Conservation (phyloP, 2,329 filamentous ascomycete genomes). For the Ceratocystis papillata region DNA sequence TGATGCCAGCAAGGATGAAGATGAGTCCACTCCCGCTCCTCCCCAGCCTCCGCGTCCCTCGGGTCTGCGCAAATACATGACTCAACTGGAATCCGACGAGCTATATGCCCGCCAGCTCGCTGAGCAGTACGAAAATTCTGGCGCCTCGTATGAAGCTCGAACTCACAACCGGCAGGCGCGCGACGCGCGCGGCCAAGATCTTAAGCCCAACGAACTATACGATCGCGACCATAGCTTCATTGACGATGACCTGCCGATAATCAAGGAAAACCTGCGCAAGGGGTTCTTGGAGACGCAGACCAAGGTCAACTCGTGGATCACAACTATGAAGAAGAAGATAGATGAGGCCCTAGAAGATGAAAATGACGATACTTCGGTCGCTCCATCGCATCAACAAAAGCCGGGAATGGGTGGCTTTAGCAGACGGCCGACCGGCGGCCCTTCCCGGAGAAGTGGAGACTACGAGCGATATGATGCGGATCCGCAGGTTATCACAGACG, state of each 20-base stretch:
- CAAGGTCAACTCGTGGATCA: conserved; percentile 89
- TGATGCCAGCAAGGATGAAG: conserved; percentile 49
- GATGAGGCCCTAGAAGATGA: conserved; percentile 77
- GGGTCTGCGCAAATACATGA: conserved; percentile 49
- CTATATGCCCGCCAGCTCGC: conserved; percentile 84
- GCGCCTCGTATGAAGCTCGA: conserved; percentile 44
- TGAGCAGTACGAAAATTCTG: conserved; percentile 67
- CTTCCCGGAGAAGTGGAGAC: conserved; percentile 65
- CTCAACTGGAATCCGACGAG: conserved; percentile 83
- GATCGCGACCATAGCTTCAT: conserved; percentile 79
- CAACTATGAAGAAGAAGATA: conserved; percentile 80
- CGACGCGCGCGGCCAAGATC: conserved; percentile 33
- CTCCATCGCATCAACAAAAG: conserved; percentile 14
- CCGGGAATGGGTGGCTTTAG: conserved; percentile 28
- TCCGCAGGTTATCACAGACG: conserved; percentile 77
- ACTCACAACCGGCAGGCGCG: conserved; percentile 31
- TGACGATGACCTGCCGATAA: conserved; percentile 89
- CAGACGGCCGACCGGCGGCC: conserved; percentile 46
- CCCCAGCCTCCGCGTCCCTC: conserved; percentile 69
- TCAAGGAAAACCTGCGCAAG: conserved; percentile 84
- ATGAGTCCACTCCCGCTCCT: conserved; percentile 48
- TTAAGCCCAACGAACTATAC: conserved; percentile 44
- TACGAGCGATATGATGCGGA: conserved; percentile 91
- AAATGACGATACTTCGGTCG: conserved; percentile 37
- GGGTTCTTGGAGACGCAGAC: conserved; percentile 90